Conservation (phyloP, 2,329 filamentous ascomycete species). For the Neoascochyta sp. region DNA sequence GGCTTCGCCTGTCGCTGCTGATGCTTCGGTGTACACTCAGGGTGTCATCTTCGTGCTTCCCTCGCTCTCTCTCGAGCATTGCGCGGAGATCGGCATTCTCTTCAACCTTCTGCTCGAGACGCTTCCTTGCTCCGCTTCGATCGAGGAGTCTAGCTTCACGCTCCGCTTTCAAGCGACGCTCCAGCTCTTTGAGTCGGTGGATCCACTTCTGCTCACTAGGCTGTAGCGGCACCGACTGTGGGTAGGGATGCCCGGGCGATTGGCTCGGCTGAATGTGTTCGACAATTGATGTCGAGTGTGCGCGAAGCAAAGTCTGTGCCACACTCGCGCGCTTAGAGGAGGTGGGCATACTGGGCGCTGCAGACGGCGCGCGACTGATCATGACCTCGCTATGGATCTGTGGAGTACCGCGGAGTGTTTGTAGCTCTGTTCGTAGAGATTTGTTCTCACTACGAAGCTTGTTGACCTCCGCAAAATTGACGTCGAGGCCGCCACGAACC, state of each 20-base stretch:
- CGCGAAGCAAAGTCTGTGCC: slow-evolving; percentile 52
- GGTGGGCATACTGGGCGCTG: slow-evolving; percentile 24
- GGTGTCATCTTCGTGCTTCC: slow-evolving; percentile 22
- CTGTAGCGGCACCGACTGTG: slow-evolving; percentile 37
- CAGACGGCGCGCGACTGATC: slow-evolving; percentile 25
- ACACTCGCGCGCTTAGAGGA: slow-evolving; percentile 44
- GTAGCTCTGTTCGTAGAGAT: slow-evolving; percentile 57
- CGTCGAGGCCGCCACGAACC: slow-evolving; percentile 39
- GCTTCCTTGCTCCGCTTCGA: slow-evolving; percentile 74
- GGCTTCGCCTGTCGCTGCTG: slow-evolving; percentile 16
- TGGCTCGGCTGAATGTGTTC: slow-evolving; percentile 38
- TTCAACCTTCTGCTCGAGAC: slow-evolving; percentile 70
- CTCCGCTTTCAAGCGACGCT: slow-evolving; percentile 84
- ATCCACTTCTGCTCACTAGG: slow-evolving; percentile 74
- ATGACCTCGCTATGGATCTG: slow-evolving; percentile 19
- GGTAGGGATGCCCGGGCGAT: slow-evolving; percentile 29
- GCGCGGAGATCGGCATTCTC: slow-evolving; percentile 69
- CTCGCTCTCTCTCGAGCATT: slow-evolving; percentile 58
- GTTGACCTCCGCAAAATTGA: slow-evolving; percentile 51
- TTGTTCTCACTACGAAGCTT: slow-evolving; percentile 60
- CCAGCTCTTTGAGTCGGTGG: slow-evolving; percentile 78
- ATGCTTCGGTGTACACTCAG: slow-evolving; percentile 14
- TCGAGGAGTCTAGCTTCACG: slow-evolving; percentile 82
- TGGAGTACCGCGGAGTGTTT: slow-evolving; percentile 56
- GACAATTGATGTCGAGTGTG: slow-evolving; percentile 52